Conservation (phyloP, 2,329 filamentous ascomycete genomes). For the Fusarium sp. region DNA sequence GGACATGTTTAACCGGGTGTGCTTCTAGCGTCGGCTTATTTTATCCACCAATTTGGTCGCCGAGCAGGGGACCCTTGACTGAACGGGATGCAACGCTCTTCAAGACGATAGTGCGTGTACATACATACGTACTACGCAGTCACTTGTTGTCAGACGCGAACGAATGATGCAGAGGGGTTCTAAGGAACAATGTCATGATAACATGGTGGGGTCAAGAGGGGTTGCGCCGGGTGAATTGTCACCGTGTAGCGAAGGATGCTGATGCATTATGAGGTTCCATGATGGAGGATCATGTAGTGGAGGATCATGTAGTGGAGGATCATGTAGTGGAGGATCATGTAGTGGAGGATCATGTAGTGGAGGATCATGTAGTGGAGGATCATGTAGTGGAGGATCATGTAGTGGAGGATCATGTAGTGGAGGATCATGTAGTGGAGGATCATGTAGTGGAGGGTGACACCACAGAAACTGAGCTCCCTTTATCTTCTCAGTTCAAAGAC, state of each 20-base stretch:
- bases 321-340: constrained; percentile 33
- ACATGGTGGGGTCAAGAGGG: constrained; percentile 45
- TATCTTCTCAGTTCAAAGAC: constrained; percentile 18
- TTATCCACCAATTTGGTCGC: constrained; percentile 38
- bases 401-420: constrained; percentile 37
- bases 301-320: constrained; percentile 36
- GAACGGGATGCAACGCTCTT: constrained; percentile 26
- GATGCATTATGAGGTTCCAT: constrained; percentile 26
- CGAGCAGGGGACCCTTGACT: constrained; percentile 17
- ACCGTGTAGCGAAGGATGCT: constrained; percentile 11
- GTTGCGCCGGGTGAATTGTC: constrained; percentile 43
- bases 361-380: constrained; percentile 36
- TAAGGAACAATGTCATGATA: constrained; percentile 32
- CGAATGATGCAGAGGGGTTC: constrained; percentile 35
- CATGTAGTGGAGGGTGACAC: constrained; percentile 33
- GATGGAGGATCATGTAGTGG: constrained; percentile 28
- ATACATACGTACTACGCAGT: neutral
- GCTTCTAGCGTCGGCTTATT: constrained; percentile 19
- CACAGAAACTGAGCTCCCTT: constrained; percentile 4
- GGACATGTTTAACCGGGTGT: constrained; percentile 42
- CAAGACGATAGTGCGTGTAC: constrained; percentile 8
- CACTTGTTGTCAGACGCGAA: constrained; percentile 20
- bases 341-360: constrained; percentile 37
- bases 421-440: constrained; percentile 26
- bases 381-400: constrained; percentile 33